Evolutionary conservation across 1,284 basidiomycete genomes (phyloP).

Genomic region (Apiotrichum domesticum): DNA sequence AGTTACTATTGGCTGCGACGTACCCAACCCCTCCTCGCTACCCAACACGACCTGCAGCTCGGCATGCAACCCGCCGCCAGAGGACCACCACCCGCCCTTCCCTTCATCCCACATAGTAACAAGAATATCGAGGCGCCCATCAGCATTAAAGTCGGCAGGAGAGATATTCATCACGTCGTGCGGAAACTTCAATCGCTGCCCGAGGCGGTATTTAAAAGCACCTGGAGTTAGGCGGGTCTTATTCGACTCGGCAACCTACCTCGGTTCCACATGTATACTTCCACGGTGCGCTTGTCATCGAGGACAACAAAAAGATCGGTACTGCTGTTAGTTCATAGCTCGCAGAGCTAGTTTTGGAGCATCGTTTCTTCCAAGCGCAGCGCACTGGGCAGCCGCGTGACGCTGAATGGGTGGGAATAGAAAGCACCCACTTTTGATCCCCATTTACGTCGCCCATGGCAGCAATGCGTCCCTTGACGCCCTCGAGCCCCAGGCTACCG

Average conservation of each 20-base stretch:
- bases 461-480: slow-evolving; percentile 55
- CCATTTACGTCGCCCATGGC: slow-evolving; percentile 94
- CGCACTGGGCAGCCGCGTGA: too few relatives aligned
- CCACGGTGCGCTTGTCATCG: slow-evolving; percentile 64
- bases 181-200: slow-evolving; percentile 51
- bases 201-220: slow-evolving; percentile 45
- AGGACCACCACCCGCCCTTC: slow-evolving; percentile 48
- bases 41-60: slow-evolving; percentile 62
- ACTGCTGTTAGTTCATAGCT: slow-evolving; percentile 47
- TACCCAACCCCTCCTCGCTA: slow-evolving; percentile 61
- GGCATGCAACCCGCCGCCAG: slow-evolving; percentile 45
- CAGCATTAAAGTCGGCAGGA: slow-evolving; percentile 86
- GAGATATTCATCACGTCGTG: slow-evolving; percentile 60
- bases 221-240: slow-evolving; percentile 35
- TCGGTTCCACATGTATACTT: slow-evolving; percentile 77
- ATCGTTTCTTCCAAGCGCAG: too few relatives aligned
- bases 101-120: slow-evolving; percentile 61
- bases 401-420: not conserved
- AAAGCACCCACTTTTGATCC: slow-evolving; percentile 73
- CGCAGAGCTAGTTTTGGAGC: too few relatives aligned
- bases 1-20: slow-evolving; percentile 23
- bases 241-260: slow-evolving; percentile 50
- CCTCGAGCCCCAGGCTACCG: slow-evolving; percentile 70
- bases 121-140: slow-evolving; percentile 82
- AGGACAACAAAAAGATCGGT: slow-evolving; percentile 74